phyloP scores from a whole-genome alignment of 2,329 filamentous ascomycete species.

The Clonostachys chloroleuca region DNA sequence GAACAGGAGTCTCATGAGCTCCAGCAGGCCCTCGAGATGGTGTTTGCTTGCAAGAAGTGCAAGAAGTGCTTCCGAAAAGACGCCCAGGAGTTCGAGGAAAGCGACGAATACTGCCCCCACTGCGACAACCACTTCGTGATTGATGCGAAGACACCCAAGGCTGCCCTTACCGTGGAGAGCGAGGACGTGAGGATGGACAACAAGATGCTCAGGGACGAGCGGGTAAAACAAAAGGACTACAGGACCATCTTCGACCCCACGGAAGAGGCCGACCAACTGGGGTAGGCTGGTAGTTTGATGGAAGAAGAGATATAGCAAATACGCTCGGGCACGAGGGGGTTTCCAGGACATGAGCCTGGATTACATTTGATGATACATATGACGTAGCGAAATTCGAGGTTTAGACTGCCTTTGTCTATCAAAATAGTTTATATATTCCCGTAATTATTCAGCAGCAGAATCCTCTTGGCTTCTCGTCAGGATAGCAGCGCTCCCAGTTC shows the following conservation, averaged over 20 bases:
- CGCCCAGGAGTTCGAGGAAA: slow-evolving; percentile 85
- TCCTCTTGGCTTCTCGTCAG: slow-evolving; percentile 57
- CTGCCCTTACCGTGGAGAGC: slow-evolving; percentile 81
- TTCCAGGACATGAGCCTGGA: slow-evolving; percentile 14
- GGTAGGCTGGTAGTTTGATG: slow-evolving; percentile 38
- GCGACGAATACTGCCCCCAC: slow-evolving; percentile 97
- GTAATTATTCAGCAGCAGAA: slow-evolving; percentile 26
- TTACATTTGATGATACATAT: slow-evolving; percentile 31
- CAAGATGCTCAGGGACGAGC: slow-evolving; percentile 90
- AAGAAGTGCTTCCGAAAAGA: slow-evolving; percentile 98
- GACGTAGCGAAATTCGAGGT: slow-evolving; percentile 15
- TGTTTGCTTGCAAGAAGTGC: slow-evolving; percentile 98
- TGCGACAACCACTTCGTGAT: slow-evolving; percentile 98
- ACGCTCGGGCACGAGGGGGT: slow-evolving; percentile 1
- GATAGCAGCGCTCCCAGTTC: slow-evolving; percentile 67
- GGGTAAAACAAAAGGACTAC: slow-evolving; percentile 56
- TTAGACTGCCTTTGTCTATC: slow-evolving; percentile 17
- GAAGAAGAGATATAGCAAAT: neutral
- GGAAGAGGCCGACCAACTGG: slow-evolving; percentile 70
- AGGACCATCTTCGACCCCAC: slow-evolving; percentile 73
- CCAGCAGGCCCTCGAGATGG: slow-evolving; percentile 78
- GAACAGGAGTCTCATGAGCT: slow-evolving; percentile 78
- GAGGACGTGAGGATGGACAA: slow-evolving; percentile 84
- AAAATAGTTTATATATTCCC: slow-evolving; percentile 5
- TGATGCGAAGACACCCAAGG: slow-evolving; percentile 80